These are phyloP conservation scores for Abrus precatorius DNA, from an alignment of 306 rosid genomes.

Conservation along the genomic window DNA sequence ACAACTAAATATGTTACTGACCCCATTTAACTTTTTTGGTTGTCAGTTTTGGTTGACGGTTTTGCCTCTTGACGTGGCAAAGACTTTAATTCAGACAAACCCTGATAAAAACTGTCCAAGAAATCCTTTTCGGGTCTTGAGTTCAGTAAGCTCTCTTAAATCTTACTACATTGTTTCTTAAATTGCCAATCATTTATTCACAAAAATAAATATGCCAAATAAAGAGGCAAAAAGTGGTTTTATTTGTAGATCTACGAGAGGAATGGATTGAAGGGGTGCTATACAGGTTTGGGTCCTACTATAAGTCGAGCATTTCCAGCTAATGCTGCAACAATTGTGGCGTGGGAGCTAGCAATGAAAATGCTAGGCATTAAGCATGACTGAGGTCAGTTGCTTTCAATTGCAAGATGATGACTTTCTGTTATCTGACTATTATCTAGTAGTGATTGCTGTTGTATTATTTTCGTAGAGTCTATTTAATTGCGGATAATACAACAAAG, in stretches of 20 bases:
- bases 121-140: slow-evolving; percentile 81
- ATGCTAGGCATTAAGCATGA: slow-evolving; percentile 70
- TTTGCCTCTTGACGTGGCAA: slow-evolving; percentile 93
- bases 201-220: neutral
- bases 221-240: slow-evolving; percentile 35
- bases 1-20: neutral
- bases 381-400: slow-evolving; percentile 45
- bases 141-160: slow-evolving; percentile 61
- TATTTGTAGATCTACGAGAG: slow-evolving; percentile 70
- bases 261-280: slow-evolving; percentile 86
- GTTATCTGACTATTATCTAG: neutral
- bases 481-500: slow-evolving; percentile 31
- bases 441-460: slow-evolving; percentile 9
- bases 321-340: slow-evolving; percentile 87
- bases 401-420: neutral
- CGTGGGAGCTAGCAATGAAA: slow-evolving; percentile 94
- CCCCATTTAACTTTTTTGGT: slow-evolving; percentile 20
- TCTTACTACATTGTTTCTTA: slow-evolving; percentile 23
- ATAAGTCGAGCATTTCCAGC: slow-evolving; percentile 90
- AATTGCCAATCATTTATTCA: neutral
- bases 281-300: slow-evolving; percentile 91
- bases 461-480: slow-evolving; percentile 30
- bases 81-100: slow-evolving; percentile 90
- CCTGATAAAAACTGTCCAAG: slow-evolving; percentile 61
- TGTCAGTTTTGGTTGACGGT: slow-evolving; percentile 91